Evolutionary conservation across 108 stramenopile genomes (phyloP).

Genomic region (Fragilaria crotonensis): DNA sequence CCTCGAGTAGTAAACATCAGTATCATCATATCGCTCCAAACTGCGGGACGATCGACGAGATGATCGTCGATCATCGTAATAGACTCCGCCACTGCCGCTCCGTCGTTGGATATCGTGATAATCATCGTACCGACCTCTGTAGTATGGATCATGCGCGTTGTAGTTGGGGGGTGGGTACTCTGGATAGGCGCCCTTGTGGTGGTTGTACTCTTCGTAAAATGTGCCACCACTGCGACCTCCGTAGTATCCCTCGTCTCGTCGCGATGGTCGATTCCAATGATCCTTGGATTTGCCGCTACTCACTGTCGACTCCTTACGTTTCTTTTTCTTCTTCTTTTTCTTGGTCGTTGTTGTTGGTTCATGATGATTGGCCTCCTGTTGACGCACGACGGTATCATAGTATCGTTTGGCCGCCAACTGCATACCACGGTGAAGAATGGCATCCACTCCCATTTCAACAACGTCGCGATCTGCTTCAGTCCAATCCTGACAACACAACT

Average conservation of each 20-base stretch:
- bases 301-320: constrained; percentile 1
- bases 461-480: constrained; percentile 27
- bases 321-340: not conserved
- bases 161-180: too few species aligned
- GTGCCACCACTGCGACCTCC: constrained; percentile 10
- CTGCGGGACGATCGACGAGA: too few species aligned
- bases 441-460: constrained; percentile 46
- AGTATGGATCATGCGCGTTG: too few species aligned
- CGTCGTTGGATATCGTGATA: too few species aligned
- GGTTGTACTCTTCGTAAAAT: too few species aligned
- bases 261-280: not conserved
- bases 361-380: constrained; percentile 43
- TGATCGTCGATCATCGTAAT: too few species aligned
- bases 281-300: not conserved
- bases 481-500: constrained; percentile 36
- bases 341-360: too few species aligned
- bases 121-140: too few species aligned
- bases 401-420: constrained; percentile 50
- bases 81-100: too few species aligned
- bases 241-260: not conserved
- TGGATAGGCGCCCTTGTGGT: too few species aligned
- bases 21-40: too few species aligned
- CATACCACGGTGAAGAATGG: constrained; percentile 51
- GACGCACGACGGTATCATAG: constrained; percentile 45
- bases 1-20: too few species aligned